Percentiles rank a stretch among this genome's conserved stretches.
Conservation (phyloP, 1,284 basidiomycete species). For the Boletellus sp. region DNA sequence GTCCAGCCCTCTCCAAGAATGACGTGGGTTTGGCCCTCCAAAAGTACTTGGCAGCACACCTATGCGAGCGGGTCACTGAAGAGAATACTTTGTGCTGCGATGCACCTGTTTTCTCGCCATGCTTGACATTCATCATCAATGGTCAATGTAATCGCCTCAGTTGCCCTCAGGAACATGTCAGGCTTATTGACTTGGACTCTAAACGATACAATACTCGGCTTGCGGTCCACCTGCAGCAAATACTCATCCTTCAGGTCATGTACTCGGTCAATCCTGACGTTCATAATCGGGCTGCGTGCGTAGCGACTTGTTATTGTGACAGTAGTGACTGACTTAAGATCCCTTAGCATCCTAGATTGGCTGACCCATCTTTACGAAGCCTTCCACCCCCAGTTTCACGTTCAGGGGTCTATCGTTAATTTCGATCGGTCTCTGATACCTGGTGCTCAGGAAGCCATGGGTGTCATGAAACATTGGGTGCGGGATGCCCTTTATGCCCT, state of each 20-base stretch:
- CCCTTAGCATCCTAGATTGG: constrained; percentile 34
- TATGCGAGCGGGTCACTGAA: constrained; percentile 31
- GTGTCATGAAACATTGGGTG: constrained; percentile 41
- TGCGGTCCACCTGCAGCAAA: constrained; percentile 45
- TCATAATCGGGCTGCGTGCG: too few species aligned
- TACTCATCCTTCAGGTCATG: constrained; percentile 40
- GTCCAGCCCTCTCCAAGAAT: constrained; percentile 5
- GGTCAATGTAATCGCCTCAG: constrained; percentile 34
- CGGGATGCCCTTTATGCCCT: constrained; percentile 34
- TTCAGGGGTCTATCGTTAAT: constrained; percentile 36
- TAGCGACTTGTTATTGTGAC: too few species aligned
- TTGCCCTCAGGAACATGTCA: constrained; percentile 41
- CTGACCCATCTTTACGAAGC: constrained; percentile 39
- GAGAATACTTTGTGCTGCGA: constrained; percentile 36
- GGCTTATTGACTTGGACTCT: constrained; percentile 20
- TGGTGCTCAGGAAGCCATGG: constrained; percentile 33
- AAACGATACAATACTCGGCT: constrained; percentile 40
- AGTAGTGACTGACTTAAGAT: too few species aligned
- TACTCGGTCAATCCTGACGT: constrained; percentile 20
- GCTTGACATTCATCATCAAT: constrained; percentile 35
- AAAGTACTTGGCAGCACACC: constrained; percentile 23
- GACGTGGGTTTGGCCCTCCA: constrained; percentile 15
- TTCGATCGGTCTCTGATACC: constrained; percentile 36
- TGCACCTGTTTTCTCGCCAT: constrained; percentile 38
- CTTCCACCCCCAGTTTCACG: constrained; percentile 37